Percentiles rank a stretch among this genome's conserved stretches.
phyloP scores from a whole-genome alignment of 768 basidiomycete species.

The Glaciozyma martinii region DNA sequence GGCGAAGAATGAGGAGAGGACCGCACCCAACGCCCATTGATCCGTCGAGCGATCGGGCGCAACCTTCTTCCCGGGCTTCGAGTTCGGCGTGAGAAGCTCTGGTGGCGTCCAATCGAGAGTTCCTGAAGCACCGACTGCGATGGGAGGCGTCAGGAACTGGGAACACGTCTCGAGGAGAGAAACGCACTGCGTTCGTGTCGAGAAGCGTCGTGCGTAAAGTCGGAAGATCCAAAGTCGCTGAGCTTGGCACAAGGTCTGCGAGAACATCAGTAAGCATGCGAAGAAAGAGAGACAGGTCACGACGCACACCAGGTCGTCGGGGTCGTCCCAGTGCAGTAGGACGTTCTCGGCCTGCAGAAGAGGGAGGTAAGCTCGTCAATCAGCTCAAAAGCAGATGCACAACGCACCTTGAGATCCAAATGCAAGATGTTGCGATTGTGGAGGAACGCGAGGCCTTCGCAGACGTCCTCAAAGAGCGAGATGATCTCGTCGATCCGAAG shows the following conservation, averaged over 20 bases:
- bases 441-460: constrained; percentile 40
- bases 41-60: constrained; percentile 40
- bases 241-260: constrained; percentile 40
- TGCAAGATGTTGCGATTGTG: constrained; percentile 26
- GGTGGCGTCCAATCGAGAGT: constrained; percentile 25
- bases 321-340: constrained; percentile 27
- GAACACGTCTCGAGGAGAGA: neutral
- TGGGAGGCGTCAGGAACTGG: neutral
- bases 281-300: neutral
- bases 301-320: constrained; percentile 11
- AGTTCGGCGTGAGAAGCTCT: constrained; percentile 9
- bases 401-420: constrained; percentile 28
- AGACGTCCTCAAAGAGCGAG: constrained; percentile 40
- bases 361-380: neutral
- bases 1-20: neutral
- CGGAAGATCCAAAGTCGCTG: constrained; percentile 40
- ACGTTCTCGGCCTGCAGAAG: constrained; percentile 27
- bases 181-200: constrained; percentile 36
- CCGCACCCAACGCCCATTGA: constrained; percentile 42
- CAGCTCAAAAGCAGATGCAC: neutral
- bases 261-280: neutral
- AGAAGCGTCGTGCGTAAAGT: constrained; percentile 35
- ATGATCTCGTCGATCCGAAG: constrained; percentile 38
- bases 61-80: constrained; percentile 7
- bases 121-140: constrained; percentile 22